Evolutionary conservation across 768 basidiomycete genomes (phyloP), one percentile per base, ranked within the genome.

Genomic region (Naganishia onofrii): DNA sequence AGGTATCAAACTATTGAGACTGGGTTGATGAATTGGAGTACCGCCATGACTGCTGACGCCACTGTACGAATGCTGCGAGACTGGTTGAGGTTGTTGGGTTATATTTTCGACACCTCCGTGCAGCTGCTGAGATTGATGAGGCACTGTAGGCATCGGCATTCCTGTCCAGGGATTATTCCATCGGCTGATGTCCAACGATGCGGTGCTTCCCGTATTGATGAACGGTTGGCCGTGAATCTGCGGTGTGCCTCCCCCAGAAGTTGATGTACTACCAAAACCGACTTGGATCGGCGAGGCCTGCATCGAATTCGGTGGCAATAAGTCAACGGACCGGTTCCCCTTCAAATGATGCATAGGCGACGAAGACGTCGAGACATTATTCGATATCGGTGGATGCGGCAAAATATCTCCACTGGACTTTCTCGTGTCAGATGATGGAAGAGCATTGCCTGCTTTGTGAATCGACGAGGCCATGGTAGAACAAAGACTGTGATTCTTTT

Each of bases 1-100:
- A 3, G 60, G 60, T 17, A 44, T 36, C 21, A 63, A 42, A 26
- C 60, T 63, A 42, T 63, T 63, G 60, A 63, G 60, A 29, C 60
- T 63, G 38, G 60, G 60, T 63, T 63, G 60, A 44, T 63, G 60
- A 13, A 63, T 36, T 15, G 60, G 60, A 44, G 60, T 44, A 26
- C 60, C 60, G 38, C 36, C 60, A 44, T 63, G 36, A 44, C 60
- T 63, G 21, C 26, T 46, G n/a, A 44, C 26, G 36, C 31, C n/a
- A 29, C n/a, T 42, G 13, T 63, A 26, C 15, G 38, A 28, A 29
- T 46, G 60, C 6, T 29, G 38, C 38, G 36, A 26, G 4, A 26
- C 23, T 28, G 26, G 36, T 28, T 63, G 60, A 13, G 38, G 5
- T 28, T 44, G 60, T 42, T 29, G 60, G 2, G 42, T 10, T 12